Conservation (phyloP, 2,329 filamentous ascomycete genomes). For the Nemania diffusa region DNA sequence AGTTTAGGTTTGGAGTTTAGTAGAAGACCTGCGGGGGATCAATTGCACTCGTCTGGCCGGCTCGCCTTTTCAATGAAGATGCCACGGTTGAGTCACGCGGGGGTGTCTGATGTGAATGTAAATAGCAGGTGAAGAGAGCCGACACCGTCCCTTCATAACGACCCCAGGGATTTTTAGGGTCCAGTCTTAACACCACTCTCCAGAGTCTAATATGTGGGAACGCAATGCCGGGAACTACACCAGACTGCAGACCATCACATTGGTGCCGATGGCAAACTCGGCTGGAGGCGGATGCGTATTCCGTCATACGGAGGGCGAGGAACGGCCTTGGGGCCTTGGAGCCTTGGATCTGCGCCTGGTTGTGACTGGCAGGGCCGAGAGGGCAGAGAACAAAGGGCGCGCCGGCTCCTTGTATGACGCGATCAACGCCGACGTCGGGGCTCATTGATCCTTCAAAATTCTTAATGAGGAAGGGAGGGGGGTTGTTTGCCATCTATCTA, state of each 20-base stretch:
- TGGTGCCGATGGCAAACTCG: conserved; percentile 12
- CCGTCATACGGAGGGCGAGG: conserved; percentile 11
- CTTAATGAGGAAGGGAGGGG: too few species aligned
- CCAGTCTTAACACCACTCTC: conserved; percentile 10
- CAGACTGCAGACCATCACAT: background rate
- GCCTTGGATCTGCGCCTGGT: background rate
- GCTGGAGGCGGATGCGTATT: conserved; percentile 21
- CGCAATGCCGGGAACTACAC: background rate
- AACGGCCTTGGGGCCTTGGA: conserved; percentile 23
- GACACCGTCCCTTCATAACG: conserved; percentile 12
- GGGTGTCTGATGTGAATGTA: too few species aligned
- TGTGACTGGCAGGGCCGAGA: background rate
- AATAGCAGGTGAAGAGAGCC: background rate
- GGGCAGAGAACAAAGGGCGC: conserved; percentile 5
- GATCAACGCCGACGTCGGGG: conserved; percentile 28
- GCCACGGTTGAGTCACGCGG: conserved; percentile 8
- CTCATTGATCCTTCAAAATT: too few species aligned
- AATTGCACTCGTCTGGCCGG: conserved; percentile 10
- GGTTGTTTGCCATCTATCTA: background rate
- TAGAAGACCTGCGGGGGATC: background rate
- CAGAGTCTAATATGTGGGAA: conserved; percentile 19
- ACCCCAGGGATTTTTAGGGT: conserved; percentile 20
- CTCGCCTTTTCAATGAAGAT: conserved; percentile 1
- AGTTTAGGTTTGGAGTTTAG: too few species aligned
- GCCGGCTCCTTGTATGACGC: conserved; percentile 12